Evolutionary conservation across 1,284 basidiomycete species (phyloP).

Genomic region (Abortiporus biennis): DNA sequence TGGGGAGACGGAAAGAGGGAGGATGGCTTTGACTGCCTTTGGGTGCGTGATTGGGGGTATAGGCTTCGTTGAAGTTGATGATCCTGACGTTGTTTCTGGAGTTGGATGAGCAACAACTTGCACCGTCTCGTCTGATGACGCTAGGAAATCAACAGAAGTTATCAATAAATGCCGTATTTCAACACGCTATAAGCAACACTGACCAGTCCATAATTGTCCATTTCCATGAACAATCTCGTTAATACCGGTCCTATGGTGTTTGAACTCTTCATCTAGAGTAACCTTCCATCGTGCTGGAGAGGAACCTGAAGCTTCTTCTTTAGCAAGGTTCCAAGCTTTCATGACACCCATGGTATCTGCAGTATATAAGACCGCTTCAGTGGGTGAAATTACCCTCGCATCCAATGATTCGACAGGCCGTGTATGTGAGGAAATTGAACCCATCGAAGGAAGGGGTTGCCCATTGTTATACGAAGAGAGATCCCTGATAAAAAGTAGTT

Average conservation of each 20-base stretch:
- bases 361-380: constrained; percentile 57
- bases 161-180: background rate
- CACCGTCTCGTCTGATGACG: constrained; percentile 82
- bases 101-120: constrained; percentile 44
- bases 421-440: constrained; percentile 69
- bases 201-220: constrained; percentile 83
- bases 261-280: constrained; percentile 50
- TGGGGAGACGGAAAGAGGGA: constrained; percentile 59
- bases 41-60: constrained; percentile 58
- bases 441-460: constrained; percentile 45
- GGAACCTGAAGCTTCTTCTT: constrained; percentile 32
- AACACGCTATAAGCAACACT: constrained; percentile 11
- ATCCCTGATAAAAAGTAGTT: constrained; percentile 44
- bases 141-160: constrained; percentile 36
- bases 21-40: constrained; percentile 62
- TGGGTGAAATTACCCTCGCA: constrained; percentile 37
- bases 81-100: constrained; percentile 1
- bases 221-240: constrained; percentile 63
- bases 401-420: constrained; percentile 65
- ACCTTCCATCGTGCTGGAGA: constrained; percentile 45
- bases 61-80: constrained; percentile 22
- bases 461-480: constrained; percentile 36
- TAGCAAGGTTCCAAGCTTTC: constrained; percentile 61
- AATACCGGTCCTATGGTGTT: constrained; percentile 74
- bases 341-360: constrained; percentile 86